Base-by-base conservation (phyloP, 257 asterid genomes). In the Primulina huaijiensis region DNA sequence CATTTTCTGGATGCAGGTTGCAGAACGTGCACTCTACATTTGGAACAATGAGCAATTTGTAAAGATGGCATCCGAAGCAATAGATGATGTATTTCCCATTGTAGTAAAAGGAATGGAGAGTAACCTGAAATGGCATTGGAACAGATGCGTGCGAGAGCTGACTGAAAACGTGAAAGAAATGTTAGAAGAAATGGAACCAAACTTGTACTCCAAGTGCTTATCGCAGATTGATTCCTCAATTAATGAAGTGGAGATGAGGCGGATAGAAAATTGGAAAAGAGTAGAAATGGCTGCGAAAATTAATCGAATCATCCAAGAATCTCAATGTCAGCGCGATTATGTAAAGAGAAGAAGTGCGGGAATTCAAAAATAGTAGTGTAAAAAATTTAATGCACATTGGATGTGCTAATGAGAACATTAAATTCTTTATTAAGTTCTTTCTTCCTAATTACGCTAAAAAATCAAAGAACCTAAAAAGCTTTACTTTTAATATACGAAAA, bases 1-100 rank as follows among this genome's bases (percentile, higher is more conserved):
- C 14, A 8, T 73, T 60, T 37, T 57, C 34, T 25, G 17, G 33
- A 60, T 33, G 73, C 77, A 91, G 97, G 97, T 91, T 17, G 97
- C 97, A 8, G 97, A 91, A 76, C 81, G 95, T 0, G 97, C 95
- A 7, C 85, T 89, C 11, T 89, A 91, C 21, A 78, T 87, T 27
- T 91, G 97, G 97, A 91, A 91, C 86, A 91, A 83, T 52, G 96
- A 91, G 84, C 87, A 57, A 35, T 84, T 91, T 25, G 93, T 89
- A 83, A 91, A 87, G 81, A 89, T 89, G 95, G 91, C 87, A 38
- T 76, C 79, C 25, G 78, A 79, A 20, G 90, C 82, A 40, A 74
- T 71, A 67, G 88, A 87, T 19, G 80, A 81, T 0, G 95, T 91
- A 38, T 81, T 84, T 25, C 92, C 92, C 1, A 61, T 87, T 6